These are phyloP conservation scores for Leptoxyphium fumago DNA, from an alignment of 2,329 filamentous ascomycete species.

Conservation along the genomic window DNA sequence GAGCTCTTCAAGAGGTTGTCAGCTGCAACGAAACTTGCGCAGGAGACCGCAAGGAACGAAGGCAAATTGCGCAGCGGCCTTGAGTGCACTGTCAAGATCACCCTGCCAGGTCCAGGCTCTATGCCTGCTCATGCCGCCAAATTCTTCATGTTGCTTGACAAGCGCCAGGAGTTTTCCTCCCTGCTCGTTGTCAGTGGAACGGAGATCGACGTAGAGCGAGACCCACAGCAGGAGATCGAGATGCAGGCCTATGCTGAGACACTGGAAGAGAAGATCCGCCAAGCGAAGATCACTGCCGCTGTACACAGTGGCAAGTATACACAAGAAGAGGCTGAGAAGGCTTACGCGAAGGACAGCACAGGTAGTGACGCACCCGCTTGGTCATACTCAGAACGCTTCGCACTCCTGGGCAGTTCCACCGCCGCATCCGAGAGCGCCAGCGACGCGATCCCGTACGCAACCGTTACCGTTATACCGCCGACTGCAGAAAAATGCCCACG, in stretches of 20 bases:
- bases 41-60: conserved; percentile 56
- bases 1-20: conserved; percentile 35
- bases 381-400: neutral
- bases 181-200: conserved; percentile 30
- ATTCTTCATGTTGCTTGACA: conserved; percentile 7
- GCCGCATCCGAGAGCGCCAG: neutral
- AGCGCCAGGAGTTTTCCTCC: conserved; percentile 20
- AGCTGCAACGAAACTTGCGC: conserved; percentile 55
- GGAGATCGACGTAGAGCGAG: conserved; percentile 7
- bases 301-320: conserved; percentile 21
- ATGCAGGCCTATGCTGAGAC: conserved; percentile 4
- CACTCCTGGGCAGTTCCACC: neutral
- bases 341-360: conserved; percentile 7
- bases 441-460: conserved; percentile 1
- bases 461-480: conserved; percentile 27
- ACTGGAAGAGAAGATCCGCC: conserved; percentile 7
- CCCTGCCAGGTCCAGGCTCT: conserved; percentile 5
- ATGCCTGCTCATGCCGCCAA: conserved; percentile 2
- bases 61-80: conserved; percentile 70
- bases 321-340: conserved; percentile 6
- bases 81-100: conserved; percentile 54
- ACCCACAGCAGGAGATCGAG: conserved; percentile 5
- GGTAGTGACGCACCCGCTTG: neutral
- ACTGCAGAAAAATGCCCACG: conserved; percentile 58
- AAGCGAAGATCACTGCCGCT: conserved; percentile 29